Evolutionary conservation across 305 asterid species (phyloP).

Genomic region (Ilex paraguariensis): DNA sequence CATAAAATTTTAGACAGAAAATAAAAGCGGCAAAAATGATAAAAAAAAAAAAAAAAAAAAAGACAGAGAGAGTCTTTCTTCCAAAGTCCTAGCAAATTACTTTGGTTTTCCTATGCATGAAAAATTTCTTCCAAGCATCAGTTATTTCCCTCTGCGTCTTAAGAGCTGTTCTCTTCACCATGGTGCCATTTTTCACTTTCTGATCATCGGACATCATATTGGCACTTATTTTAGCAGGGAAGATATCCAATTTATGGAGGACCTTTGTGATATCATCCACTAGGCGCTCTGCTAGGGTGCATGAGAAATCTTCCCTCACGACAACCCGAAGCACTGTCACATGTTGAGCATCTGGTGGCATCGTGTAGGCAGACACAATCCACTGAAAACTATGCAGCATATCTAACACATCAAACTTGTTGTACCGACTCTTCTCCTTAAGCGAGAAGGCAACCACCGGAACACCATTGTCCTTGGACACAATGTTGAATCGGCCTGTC

Average conservation of each 20-base stretch:
- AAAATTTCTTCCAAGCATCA: conserved; percentile 39
- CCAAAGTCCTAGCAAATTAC: neutral
- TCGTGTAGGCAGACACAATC: conserved; percentile 57
- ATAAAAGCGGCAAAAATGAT: no score
- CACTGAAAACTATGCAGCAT: conserved; percentile 44
- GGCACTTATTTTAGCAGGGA: conserved; percentile 22
- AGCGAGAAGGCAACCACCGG: conserved; percentile 56
- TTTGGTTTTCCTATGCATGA: conserved; percentile 26
- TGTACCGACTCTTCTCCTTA: conserved; percentile 38
- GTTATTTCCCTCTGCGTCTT: conserved; percentile 49
- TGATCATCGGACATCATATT: conserved; percentile 13
- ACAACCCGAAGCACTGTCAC: conserved; percentile 42
- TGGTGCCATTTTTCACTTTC: conserved; percentile 7
- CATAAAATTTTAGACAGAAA: no score
- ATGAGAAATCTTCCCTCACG: conserved; percentile 45
- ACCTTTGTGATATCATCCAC: conserved; percentile 34
- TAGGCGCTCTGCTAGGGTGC: conserved; percentile 48
- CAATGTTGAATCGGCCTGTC: conserved; percentile 35
- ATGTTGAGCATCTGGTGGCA: conserved; percentile 42
- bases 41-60: no score
- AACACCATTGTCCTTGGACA: conserved; percentile 38
- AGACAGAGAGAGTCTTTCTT: no score
- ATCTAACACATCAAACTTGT: conserved; percentile 43
- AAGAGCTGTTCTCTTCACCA: conserved; percentile 25
- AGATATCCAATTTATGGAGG: conserved; percentile 34